Conservation (phyloP, 2,329 filamentous ascomycete species). For the Metarhizium rileyi region DNA sequence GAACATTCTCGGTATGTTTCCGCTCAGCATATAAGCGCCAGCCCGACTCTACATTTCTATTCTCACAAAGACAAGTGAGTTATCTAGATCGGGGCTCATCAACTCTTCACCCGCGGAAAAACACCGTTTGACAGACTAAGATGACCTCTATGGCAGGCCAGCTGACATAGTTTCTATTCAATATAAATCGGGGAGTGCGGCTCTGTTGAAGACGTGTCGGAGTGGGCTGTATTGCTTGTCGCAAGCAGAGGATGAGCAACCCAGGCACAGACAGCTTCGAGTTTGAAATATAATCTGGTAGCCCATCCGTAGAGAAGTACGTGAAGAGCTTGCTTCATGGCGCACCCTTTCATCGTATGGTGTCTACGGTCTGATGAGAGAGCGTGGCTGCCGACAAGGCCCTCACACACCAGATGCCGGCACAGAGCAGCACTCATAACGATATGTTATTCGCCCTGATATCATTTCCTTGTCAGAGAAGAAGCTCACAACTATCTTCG, state of each 20-base stretch:
- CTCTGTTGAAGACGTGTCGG: neutral
- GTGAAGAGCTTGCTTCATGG: neutral
- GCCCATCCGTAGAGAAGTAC: neutral
- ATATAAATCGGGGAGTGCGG: neutral
- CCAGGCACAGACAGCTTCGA: no score
- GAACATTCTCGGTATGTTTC: no score
- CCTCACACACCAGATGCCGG: neutral
- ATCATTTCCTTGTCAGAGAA: neutral
- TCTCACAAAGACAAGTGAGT: constrained; percentile 1
- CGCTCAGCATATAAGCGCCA: neutral
- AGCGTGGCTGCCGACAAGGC: neutral
- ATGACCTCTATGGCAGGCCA: neutral
- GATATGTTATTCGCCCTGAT: neutral
- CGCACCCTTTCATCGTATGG: neutral
- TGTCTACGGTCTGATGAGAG: neutral
- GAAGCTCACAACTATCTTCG: no score
- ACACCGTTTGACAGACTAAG: neutral
- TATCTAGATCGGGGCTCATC: constrained; percentile 1
- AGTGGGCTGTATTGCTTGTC: no score
- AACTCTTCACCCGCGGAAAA: constrained; percentile 5
- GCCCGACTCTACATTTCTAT: neutral
- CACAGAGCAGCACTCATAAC: neutral
- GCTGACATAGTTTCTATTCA: neutral
- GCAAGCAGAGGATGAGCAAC: no score
- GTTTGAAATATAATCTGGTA: neutral